phyloP scores from a whole-genome alignment of 2,329 filamentous ascomycete genomes.

The Aureobasidium namibiae region DNA sequence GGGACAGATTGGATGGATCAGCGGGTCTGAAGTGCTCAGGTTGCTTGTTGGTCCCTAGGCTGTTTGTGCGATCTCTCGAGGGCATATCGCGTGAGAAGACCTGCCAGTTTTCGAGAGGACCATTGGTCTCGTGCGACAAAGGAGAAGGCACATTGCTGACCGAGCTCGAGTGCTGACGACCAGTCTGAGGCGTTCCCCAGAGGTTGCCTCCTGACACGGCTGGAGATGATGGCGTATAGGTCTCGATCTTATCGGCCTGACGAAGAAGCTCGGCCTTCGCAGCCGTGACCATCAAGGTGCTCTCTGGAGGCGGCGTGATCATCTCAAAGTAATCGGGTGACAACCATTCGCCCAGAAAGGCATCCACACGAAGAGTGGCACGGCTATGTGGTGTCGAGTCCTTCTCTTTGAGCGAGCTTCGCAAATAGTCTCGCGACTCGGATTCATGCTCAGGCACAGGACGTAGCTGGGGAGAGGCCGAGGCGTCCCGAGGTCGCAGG shows the following conservation, averaged over 20 bases:
- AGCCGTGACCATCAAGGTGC: constrained; percentile 75
- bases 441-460: constrained; percentile 29
- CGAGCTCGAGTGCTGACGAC: constrained; percentile 13
- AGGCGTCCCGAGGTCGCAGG: constrained; percentile 20
- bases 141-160: background rate
- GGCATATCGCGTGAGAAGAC: constrained; percentile 29
- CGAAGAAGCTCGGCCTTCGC: constrained; percentile 82
- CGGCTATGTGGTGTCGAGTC: constrained; percentile 35
- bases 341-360: constrained; percentile 93
- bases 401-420: constrained; percentile 20
- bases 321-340: constrained; percentile 87
- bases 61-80: constrained; percentile 38
- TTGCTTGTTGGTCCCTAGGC: constrained; percentile 16
- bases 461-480: constrained; percentile 21
- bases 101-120: constrained; percentile 26
- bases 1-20: background rate
- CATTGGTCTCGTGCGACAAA: constrained; percentile 12
- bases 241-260: constrained; percentile 57
- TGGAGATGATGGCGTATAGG: constrained; percentile 32
- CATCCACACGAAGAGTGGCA: constrained; percentile 69
- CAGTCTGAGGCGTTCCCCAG: constrained; percentile 37
- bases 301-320: constrained; percentile 81
- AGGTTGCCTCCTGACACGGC: constrained; percentile 24
- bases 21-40: background rate
- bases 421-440: constrained; percentile 2